Percentiles rank a stretch among this genome's conserved stretches.
Evolutionary conservation across 164 flowering plant species (phyloP).

Genomic region (Cinnamomum chago): DNA sequence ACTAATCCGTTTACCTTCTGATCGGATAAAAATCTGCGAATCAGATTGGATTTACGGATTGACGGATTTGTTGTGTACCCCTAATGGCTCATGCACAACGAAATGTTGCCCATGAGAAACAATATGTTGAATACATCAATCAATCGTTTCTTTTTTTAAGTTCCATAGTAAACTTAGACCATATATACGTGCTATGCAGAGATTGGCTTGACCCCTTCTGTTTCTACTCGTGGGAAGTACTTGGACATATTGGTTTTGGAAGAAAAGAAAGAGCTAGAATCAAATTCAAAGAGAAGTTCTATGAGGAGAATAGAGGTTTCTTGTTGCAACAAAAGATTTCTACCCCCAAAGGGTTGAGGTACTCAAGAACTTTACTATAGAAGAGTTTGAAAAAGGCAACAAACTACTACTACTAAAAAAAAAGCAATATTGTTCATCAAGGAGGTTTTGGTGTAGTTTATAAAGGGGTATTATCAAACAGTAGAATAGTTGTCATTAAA

Average conservation of each 20-base stretch:
- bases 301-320: constrained; percentile 10
- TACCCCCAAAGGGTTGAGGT: not conserved
- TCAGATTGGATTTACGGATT: no score
- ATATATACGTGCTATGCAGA: not conserved
- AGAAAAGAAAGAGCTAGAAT: constrained; percentile 8
- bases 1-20: no score
- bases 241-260: not conserved
- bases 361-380: constrained; percentile 4
- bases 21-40: no score
- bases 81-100: no score
- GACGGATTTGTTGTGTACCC: no score
- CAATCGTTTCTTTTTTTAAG: no score
- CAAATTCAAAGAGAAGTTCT: constrained; percentile 5
- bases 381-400: constrained; percentile 13
- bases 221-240: not conserved
- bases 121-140: not conserved
- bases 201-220: not conserved
- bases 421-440: constrained; percentile 7
- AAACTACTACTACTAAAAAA: constrained; percentile 6
- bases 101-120: not conserved
- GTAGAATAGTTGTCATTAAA: constrained; percentile 16
- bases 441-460: constrained; percentile 20
- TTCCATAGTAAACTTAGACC: no score
- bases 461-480: constrained; percentile 15
- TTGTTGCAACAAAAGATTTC: not conserved